A percentile compares a stretch with the other conserved stretches of the same genome.
Evolutionary conservation across 2,329 filamentous ascomycete species (phyloP).

Genomic region (Pseudopyricularia javanii): DNA sequence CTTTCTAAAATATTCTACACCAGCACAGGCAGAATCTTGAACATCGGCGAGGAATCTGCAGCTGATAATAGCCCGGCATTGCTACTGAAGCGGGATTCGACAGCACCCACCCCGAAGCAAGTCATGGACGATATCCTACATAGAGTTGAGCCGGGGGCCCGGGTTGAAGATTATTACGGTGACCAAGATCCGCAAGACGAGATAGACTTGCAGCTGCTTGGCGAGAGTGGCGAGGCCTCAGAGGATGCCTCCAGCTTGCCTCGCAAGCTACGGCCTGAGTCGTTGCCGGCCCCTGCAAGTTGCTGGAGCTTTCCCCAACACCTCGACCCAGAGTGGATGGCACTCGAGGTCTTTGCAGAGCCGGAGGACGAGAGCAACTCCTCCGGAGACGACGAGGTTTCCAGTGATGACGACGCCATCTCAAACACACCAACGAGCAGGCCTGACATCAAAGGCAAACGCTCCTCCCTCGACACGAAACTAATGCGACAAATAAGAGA

Average conservation of each 20-base stretch:
- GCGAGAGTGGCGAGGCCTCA: slow-evolving; percentile 16
- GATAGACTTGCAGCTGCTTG: slow-evolving; percentile 31
- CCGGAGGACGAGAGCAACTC: slow-evolving; percentile 29
- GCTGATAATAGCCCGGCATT: slow-evolving; percentile 63
- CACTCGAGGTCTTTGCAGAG: slow-evolving; percentile 72
- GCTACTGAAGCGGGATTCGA: slow-evolving; percentile 58
- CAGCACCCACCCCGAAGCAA: slow-evolving; percentile 46
- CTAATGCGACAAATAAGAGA: slow-evolving; percentile 27
- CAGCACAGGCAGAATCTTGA: slow-evolving; percentile 78
- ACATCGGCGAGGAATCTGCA: slow-evolving; percentile 49
- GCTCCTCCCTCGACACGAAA: slow-evolving; percentile 21
- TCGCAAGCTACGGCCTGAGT: background rate
- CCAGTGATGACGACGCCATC: slow-evolving; percentile 13
- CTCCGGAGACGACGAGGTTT: slow-evolving; percentile 24
- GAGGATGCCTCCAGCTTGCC: background rate
- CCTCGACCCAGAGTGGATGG: slow-evolving; percentile 82
- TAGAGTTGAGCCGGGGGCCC: background rate
- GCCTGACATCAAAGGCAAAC: slow-evolving; percentile 4
- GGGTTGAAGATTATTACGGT: slow-evolving; percentile 7
- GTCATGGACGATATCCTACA: slow-evolving; percentile 14
- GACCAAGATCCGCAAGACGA: slow-evolving; percentile 25
- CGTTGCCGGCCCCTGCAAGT: background rate
- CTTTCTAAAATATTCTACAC: slow-evolving; percentile 90
- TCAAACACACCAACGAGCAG: slow-evolving; percentile 8
- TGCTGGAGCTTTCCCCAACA: slow-evolving; percentile 55